Base-by-base conservation (phyloP, 2,329 filamentous ascomycete genomes). In the Lasiodiplodia theobromae region DNA sequence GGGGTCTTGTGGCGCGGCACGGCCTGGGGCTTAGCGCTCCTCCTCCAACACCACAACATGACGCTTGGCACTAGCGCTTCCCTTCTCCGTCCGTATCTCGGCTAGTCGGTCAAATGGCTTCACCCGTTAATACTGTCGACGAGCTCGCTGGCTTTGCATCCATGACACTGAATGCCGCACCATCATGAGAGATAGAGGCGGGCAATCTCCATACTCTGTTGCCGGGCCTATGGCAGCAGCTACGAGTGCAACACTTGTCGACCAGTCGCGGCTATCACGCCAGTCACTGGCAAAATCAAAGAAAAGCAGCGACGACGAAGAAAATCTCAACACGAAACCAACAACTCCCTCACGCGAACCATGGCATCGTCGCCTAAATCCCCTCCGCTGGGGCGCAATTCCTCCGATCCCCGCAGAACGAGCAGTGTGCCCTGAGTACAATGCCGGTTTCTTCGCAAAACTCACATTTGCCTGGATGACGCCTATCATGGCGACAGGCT, bases 401-500 rank as follows among this genome's bases (percentile, higher is more conserved):
- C 87, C 88, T 18, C 86, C 87, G 1, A 77, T 89, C 2, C 88
- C 88, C 1, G 77, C 84, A 31, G 80, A 86, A 72, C 80, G 87
- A 31, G 74, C 74, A 8, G 79, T 84, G 0, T 94, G 88, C 5
- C 87, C 86, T 70, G 94, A 97, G 80, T 85, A 93, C 76, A 85
- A 82, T 3, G 94, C 94, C 5, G 82, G 86, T 2, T 90, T 94
- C 75, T 86, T 96, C 71, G 97, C 92, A 80, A 78, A 85, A 68
- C 78, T 97, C 28, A 91, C 91, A 3, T 98, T 97, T 76, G 88
- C 93, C 77, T 98, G 95, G 95, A 94, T 97, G 86, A 88, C 89
- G 0, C 90, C 93, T 1, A 77, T 98, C 68, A 98, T 98, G 94
- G 71, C 71, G 4, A 71, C 75, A 68, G 96, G 96, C 44, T 98